Evolutionary conservation across 108 stramenopile species (phyloP), one percentile per base, ranked within the genome.

Genomic region (Licmophora abbreviata): DNA sequence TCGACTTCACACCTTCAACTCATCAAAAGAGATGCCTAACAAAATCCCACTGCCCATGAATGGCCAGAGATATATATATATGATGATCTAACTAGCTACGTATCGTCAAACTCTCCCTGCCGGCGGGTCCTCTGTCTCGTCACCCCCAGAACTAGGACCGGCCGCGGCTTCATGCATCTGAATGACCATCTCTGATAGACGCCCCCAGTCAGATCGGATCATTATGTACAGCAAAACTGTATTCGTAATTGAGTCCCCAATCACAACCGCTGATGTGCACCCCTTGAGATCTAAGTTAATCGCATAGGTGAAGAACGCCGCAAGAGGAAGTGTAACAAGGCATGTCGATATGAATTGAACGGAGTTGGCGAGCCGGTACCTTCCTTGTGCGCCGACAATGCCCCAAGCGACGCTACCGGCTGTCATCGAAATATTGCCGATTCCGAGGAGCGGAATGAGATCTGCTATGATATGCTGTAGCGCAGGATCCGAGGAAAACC

Each of bases 371-470:
- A 82, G 36, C 8, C 73, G 66, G 37, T 67, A 67, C n/a, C 81
- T 62, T 6, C 76, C 81, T 53, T 82, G 81, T 0, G 76, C 76
- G 35, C 74, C 81, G 21, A 82, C 36, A 9, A 77, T 30, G 22
- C 56, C 46, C 81, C 81, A 82, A 8, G 56, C 43, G 29, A 69
- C 64, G 48, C 59, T 74, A 11, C 81, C 81, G 46, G 54, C 52
- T 8, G 62, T 48, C 76, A 78, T 73, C n/a, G 49, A 51, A 11
- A 82, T 59, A 35, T 75, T 73, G 3, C 74, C 63, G 27, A 82
- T 44, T 21, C 76, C 76, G 14, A 77, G 32, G 18, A 72, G 42
- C 36, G 67, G 58, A 56, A 69, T 0, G 33, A 25, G 21, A 8
- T 44, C 43, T 17, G 17, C 43, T 21, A 44, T 44, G 20, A 44